Conservation (phyloP, 2,329 filamentous ascomycete species). For the Colletotrichum sublineola region DNA sequence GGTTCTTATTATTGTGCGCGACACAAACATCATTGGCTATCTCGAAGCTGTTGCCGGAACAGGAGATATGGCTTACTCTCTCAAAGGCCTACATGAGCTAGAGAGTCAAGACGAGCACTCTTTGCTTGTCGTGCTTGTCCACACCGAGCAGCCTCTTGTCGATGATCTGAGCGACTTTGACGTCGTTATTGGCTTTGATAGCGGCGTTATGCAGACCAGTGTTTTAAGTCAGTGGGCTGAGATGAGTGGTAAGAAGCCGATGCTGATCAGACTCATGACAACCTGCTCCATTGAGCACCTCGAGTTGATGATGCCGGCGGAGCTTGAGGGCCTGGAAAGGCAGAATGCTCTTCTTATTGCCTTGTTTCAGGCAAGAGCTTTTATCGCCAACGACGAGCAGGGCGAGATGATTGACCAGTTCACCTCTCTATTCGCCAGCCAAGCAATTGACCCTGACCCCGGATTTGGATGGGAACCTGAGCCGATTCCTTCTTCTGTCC, state of each 20-base stretch:
- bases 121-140: conserved; percentile 58
- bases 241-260: conserved; percentile 50
- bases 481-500: conserved; percentile 61
- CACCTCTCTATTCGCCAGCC: conserved; percentile 62
- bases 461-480: conserved; percentile 63
- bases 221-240: conserved; percentile 35
- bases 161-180: conserved; percentile 59
- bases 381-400: conserved; percentile 41
- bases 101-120: conserved; percentile 47
- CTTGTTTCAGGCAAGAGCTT: conserved; percentile 49
- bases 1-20: conserved; percentile 67
- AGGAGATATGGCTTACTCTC: conserved; percentile 53
- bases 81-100: conserved; percentile 52
- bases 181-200: conserved; percentile 67
- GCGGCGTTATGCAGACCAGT: conserved; percentile 59
- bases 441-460: conserved; percentile 56
- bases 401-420: conserved; percentile 55
- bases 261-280: conserved; percentile 64
- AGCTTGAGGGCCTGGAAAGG: conserved; percentile 59
- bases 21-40: conserved; percentile 64
- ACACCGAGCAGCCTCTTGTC: conserved; percentile 55
- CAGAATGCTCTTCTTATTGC: conserved; percentile 59
- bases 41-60: conserved; percentile 63
- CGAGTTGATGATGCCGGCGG: conserved; percentile 58
- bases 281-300: conserved; percentile 70